Percentiles rank a stretch among this genome's conserved stretches.
phyloP scores from a whole-genome alignment of 2,329 filamentous ascomycete species.

The Orbilia quercus region DNA sequence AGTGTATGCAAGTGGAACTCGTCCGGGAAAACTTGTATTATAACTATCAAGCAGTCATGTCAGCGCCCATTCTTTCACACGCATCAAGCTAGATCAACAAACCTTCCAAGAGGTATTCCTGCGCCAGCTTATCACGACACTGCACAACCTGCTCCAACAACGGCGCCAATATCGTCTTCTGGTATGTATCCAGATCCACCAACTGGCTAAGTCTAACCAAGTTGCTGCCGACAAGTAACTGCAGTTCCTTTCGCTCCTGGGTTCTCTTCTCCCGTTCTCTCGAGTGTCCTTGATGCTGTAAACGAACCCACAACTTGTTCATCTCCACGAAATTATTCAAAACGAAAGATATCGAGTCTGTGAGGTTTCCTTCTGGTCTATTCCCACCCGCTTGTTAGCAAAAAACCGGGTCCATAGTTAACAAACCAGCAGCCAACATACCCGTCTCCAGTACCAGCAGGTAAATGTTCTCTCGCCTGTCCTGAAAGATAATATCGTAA shows the following conservation, averaged over 20 bases:
- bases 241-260: conserved; percentile 92
- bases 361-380: conserved; percentile 89
- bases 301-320: conserved; percentile 98
- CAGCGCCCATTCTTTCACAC: neutral
- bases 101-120: conserved; percentile 94
- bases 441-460: conserved; percentile 80
- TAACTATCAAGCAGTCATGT: conserved; percentile 69
- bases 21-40: conserved; percentile 98
- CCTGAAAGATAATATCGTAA: conserved; percentile 95
- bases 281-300: conserved; percentile 97
- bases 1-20: conserved; percentile 98
- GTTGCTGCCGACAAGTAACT: conserved; percentile 95
- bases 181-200: conserved; percentile 94
- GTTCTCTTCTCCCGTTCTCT: conserved; percentile 92
- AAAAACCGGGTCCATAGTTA: neutral
- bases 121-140: conserved; percentile 93
- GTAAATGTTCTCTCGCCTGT: conserved; percentile 89
- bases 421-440: conserved; percentile 35
- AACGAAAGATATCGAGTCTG: conserved; percentile 98
- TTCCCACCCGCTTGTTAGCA: neutral
- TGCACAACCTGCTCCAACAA: conserved; percentile 97
- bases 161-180: conserved; percentile 85
- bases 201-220: conserved; percentile 93
- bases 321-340: conserved; percentile 99
- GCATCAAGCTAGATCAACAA: conserved; percentile 57